These are phyloP conservation scores for Trichoderma sp. DNA, from an alignment of 2,329 filamentous ascomycete species.

Conservation along the genomic window DNA sequence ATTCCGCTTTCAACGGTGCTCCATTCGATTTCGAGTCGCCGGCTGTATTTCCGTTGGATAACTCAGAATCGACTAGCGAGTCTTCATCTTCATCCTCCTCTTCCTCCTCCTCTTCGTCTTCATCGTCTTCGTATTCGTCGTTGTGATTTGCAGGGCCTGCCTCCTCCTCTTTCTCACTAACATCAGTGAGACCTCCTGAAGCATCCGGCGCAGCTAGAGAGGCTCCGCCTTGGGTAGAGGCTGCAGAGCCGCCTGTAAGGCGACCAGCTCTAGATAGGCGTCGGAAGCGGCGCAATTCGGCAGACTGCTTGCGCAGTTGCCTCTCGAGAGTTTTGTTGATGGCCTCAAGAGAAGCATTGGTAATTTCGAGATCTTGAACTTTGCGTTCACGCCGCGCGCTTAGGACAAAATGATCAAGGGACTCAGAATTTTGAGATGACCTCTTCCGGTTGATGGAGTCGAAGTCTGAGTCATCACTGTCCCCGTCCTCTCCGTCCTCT, in stretches of 20 bases:
- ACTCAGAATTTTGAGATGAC: conserved; percentile 52
- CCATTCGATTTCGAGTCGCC: conserved; percentile 16
- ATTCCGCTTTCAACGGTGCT: conserved; percentile 36
- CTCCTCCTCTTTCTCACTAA: conserved; percentile 40
- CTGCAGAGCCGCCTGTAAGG: conserved; percentile 57
- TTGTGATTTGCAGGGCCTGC: conserved; percentile 30
- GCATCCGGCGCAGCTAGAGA: conserved; percentile 44
- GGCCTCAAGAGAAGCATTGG: conserved; percentile 88
- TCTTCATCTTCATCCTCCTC: conserved; percentile 44
- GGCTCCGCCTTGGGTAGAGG: conserved; percentile 44
- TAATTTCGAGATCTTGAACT: conserved; percentile 93
- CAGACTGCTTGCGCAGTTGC: conserved; percentile 85
- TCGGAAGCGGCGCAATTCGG: conserved; percentile 80
- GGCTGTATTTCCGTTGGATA: conserved; percentile 41
- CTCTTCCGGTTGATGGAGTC: conserved; percentile 58
- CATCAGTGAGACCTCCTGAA: conserved; percentile 47
- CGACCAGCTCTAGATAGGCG: conserved; percentile 80
- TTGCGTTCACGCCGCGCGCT: conserved; percentile 90
- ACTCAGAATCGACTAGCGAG: conserved; percentile 52
- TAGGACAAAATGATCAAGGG: conserved; percentile 73
- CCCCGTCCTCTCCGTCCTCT: conserved; percentile 31
- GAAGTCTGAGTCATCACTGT: conserved; percentile 33
- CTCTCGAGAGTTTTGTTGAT: conserved; percentile 93
- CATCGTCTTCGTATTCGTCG: conserved; percentile 43
- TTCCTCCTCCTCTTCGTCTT: conserved; percentile 41